A percentile compares a stretch with the other conserved stretches of the same genome.
These are phyloP conservation scores for Ceratocystis eucalypticola DNA, from an alignment of 2,329 filamentous ascomycete species.

Conservation along the genomic window DNA sequence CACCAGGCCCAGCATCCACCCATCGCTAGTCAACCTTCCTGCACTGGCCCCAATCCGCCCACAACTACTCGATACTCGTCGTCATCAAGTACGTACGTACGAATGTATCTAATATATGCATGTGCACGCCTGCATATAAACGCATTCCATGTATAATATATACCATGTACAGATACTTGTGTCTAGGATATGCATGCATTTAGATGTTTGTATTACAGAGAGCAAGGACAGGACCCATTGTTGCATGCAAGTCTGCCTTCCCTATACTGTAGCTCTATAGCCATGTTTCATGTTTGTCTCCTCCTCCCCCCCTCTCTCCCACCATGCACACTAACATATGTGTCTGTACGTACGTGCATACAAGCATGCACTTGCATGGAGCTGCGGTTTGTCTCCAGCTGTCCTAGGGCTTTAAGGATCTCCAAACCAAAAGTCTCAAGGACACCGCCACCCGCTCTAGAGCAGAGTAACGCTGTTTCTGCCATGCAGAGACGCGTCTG, in stretches of 20 bases:
- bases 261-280: background rate
- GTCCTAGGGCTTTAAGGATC: background rate
- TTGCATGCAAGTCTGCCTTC: background rate
- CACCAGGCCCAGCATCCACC: background rate
- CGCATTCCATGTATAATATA: too few species aligned
- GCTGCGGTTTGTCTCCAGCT: background rate
- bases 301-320: background rate
- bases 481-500: background rate
- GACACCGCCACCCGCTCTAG: background rate
- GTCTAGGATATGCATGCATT: background rate
- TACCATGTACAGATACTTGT: too few species aligned
- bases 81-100: background rate
- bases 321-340: too few species aligned
- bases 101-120: too few species aligned
- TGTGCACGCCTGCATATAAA: too few species aligned
- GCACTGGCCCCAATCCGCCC: too few species aligned
- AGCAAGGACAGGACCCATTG: too few species aligned
- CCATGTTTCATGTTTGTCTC: background rate
- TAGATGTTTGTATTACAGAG: conserved; percentile 1
- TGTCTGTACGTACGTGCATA: background rate
- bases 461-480: background rate
- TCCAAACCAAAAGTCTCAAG: background rate
- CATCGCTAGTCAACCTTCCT: too few species aligned
- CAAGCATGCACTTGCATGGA: background rate
- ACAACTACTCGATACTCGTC: background rate